phyloP scores from a whole-genome alignment of 495 filamentous ascomycete species.

The Penicillium manginii region DNA sequence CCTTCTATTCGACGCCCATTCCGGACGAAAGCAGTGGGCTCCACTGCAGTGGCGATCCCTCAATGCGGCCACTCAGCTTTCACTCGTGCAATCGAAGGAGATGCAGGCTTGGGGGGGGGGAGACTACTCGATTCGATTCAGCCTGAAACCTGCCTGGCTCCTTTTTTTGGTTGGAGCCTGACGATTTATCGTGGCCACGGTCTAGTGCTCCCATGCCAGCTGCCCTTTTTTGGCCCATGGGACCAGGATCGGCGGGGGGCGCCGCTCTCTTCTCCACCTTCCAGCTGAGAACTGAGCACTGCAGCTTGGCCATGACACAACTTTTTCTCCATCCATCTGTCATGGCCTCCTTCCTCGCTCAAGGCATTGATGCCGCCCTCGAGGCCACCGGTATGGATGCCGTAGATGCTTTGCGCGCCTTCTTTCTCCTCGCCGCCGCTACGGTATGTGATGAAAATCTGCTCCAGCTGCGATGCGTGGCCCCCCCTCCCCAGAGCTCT shows the following conservation, averaged over 20 bases:
- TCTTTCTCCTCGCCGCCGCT: slow-evolving; percentile 51
- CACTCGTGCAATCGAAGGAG: not conserved
- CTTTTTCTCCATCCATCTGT: not conserved
- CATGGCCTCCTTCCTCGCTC: slow-evolving; percentile 14
- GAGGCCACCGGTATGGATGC: slow-evolving; percentile 43
- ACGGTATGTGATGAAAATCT: slow-evolving; percentile 39
- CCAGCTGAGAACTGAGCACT: slow-evolving; percentile 6
- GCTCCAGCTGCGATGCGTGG: too few relatives aligned
- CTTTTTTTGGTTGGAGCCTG: not conserved
- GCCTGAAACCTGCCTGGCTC: not conserved
- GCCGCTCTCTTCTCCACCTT: slow-evolving; percentile 8
- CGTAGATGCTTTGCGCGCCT: slow-evolving; percentile 43
- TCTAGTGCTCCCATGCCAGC: not conserved
- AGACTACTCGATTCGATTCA: not conserved
- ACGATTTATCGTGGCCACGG: too few relatives aligned
- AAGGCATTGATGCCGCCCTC: slow-evolving; percentile 29
- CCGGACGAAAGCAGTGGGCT: slow-evolving; percentile 21
- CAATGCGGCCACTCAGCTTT: slow-evolving; percentile 17
- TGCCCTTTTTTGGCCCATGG: slow-evolving; percentile 3
- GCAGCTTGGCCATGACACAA: slow-evolving; percentile 14
- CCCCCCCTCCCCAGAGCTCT: too few relatives aligned
- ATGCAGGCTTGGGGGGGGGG: not conserved
- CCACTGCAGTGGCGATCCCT: slow-evolving; percentile 23
- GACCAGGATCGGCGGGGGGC: slow-evolving; percentile 10
- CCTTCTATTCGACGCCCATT: slow-evolving; percentile 11